Base-by-base conservation (phyloP, 83 land plant genomes). In the Picea engelmannii region DNA sequence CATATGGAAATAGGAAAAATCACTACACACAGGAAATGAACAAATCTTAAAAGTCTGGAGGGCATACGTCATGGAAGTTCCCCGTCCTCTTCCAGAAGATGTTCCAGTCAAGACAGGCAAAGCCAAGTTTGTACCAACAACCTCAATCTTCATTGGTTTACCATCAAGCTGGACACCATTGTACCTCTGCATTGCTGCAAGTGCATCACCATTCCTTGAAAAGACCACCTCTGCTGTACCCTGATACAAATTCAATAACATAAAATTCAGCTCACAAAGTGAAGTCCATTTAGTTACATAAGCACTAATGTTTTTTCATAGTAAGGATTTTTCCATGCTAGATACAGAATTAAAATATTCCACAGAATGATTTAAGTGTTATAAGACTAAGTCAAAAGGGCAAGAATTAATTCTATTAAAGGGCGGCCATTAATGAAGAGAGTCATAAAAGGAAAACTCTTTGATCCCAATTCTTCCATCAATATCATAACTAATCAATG, bases 161-260 rank as follows among this genome's bases (percentile, higher is more conserved):
- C 95, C 95, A 89, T 93, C 95, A 65, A 93, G 80, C 40, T 86
- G 87, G 2, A 93, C 95, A 83, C 89, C 88, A 67, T 93, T 89
- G 78, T 93, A 93, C 0, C 91, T 80, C 86, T 93, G 92, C 62
- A 93, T 35, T 15, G 95, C 93, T 13, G 89, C 90, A 52, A 93
- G 66, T 27, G 93, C 95, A 87, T 91, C 92, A 80, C 84, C 81
- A 67, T 89, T 84, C 71, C 90, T 85, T 4, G 82, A 44, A 83
- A 84, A 93, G 0, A 93, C 90, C 0, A 93, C 92, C 66, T 93
- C 93, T 49, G 95, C 93, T 18, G 94, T 80, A 52, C 93, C 93
- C 95, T 93, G 88, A n/a, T 49, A 52, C 40, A 81, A 67, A 44
- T 13, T 55, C 59, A 55, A 40, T 74, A 10, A 40, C 49, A 31